phyloP scores from a whole-genome alignment of 352 stramenopile genomes.

The Pythium rhizo-oryzae region DNA sequence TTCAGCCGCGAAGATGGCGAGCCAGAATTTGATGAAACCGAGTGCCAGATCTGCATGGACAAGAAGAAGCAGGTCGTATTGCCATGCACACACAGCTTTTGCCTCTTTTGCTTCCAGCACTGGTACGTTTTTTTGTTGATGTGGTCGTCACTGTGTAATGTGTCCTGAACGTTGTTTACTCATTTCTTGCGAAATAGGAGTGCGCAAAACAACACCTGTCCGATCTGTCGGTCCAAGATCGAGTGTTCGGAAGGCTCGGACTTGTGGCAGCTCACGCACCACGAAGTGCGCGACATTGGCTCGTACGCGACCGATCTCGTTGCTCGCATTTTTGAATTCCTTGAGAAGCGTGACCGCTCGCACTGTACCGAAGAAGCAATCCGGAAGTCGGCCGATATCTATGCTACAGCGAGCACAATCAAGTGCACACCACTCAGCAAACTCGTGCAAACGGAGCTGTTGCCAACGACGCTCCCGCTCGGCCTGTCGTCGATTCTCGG shows the following conservation, averaged over 20 bases:
- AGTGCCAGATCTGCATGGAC: conserved; percentile 88
- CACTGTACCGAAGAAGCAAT: conserved; percentile 45
- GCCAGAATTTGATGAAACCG: conserved; percentile 70
- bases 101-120: conserved; percentile 75
- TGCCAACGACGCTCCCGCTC: conserved; percentile 53
- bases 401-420: conserved; percentile 42
- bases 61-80: conserved; percentile 80
- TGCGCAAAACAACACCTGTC: conserved; percentile 76
- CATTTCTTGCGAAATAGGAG: conserved; percentile 36
- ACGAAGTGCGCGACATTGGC: conserved; percentile 69
- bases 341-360: conserved; percentile 68
- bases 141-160: no score
- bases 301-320: conserved; percentile 82
- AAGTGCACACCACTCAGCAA: conserved; percentile 57
- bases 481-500: conserved; percentile 47
- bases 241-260: conserved; percentile 79
- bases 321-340: conserved; percentile 76
- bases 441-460: conserved; percentile 53
- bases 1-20: conserved; percentile 24
- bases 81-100: conserved; percentile 80
- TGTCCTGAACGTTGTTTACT: background rate
- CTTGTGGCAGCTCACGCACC: conserved; percentile 71
- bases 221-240: conserved; percentile 73
- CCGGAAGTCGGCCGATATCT: conserved; percentile 50
- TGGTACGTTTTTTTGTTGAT: conserved; percentile 37